Evolutionary conservation across 306 rosid species (phyloP).

Genomic region (Elaeagnus macrophylla): DNA sequence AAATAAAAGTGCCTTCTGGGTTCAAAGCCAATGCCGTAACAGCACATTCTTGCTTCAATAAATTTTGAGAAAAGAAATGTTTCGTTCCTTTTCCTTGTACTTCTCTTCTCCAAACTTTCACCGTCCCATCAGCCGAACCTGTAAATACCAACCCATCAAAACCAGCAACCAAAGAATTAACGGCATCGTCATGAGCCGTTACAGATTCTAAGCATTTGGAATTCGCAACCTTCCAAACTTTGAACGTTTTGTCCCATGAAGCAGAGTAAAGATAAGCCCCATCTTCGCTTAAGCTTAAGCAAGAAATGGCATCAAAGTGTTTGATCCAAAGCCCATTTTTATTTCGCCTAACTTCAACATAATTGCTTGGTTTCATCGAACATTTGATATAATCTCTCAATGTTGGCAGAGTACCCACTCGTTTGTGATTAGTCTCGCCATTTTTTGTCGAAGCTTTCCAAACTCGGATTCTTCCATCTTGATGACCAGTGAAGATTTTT

Average conservation of each 20-base stretch:
- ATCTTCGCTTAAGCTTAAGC: constrained; percentile 62
- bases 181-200: constrained; percentile 75
- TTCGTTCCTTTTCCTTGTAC: constrained; percentile 73
- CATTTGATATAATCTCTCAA: constrained; percentile 47
- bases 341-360: constrained; percentile 50
- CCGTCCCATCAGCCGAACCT: constrained; percentile 78
- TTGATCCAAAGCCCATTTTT: constrained; percentile 60
- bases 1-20: constrained; percentile 28
- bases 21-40: constrained; percentile 57
- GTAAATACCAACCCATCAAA: constrained; percentile 58
- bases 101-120: constrained; percentile 78
- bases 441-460: constrained; percentile 51
- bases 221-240: constrained; percentile 62
- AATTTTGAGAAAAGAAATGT: constrained; percentile 64
- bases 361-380: constrained; percentile 66
- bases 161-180: constrained; percentile 53
- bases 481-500: constrained; percentile 74
- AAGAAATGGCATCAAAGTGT: constrained; percentile 72
- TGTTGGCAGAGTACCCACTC: constrained; percentile 65
- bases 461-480: constrained; percentile 76
- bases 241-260: constrained; percentile 88
- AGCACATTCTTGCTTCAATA: constrained; percentile 70
- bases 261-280: constrained; percentile 53
- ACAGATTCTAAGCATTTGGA: constrained; percentile 81
- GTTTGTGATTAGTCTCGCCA: constrained; percentile 27